Evolutionary conservation across 352 stramenopile species (phyloP), one percentile per base, ranked within the genome.

Genomic region (Pythium volutum): DNA sequence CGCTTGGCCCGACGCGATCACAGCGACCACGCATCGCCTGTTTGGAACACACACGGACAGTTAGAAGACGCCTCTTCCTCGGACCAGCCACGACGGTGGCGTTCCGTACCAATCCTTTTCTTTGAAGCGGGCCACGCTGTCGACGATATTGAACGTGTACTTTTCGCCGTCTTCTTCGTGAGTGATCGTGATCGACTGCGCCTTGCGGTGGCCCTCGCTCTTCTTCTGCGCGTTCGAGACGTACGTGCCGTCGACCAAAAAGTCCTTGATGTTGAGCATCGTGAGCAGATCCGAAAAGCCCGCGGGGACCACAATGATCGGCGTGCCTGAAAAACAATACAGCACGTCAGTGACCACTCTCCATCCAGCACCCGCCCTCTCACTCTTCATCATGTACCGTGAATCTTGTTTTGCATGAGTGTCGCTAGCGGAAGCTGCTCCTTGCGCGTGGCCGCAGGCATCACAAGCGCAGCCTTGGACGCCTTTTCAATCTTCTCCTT

Each of bases 291-390:
- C 85, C 26, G 85, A 94, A 48, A 90, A 89, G 3, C 88, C 87
- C 0, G 87, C 88, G 0, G 89, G 89, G 10, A 97, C 84, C 26
- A 97, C 85, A 71, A 97, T 97, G 55, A 97, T 96, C n/a, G 87
- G 87, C 9, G 81, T 96, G 22, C 85, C 81, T 90, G 51, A 20
- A 15, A 16, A 26, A 62, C 16, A 31, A 26, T 29, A 42, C 36
- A 18, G 0, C 39, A 53, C 46, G 55, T 62, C 31, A 58, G 38
- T 34, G 14, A 16, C 22, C n/a, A 31, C 20, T 47, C 23, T 22
- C 0, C 14, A 20, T 23, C 31, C 31, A 55, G 1, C 16, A 27
- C 12, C 7, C 16, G 34, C 25, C n/a, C 36, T 36, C 33, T 36
- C 49, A 20, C 36, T 38, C 22, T 3, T 23, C n/a, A 42, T 3